Percentiles rank a stretch among this genome's conserved stretches.
phyloP scores from a whole-genome alignment of 225 moss, liverwort and hornwort species.

The Pseudisothecium myosuroides region DNA sequence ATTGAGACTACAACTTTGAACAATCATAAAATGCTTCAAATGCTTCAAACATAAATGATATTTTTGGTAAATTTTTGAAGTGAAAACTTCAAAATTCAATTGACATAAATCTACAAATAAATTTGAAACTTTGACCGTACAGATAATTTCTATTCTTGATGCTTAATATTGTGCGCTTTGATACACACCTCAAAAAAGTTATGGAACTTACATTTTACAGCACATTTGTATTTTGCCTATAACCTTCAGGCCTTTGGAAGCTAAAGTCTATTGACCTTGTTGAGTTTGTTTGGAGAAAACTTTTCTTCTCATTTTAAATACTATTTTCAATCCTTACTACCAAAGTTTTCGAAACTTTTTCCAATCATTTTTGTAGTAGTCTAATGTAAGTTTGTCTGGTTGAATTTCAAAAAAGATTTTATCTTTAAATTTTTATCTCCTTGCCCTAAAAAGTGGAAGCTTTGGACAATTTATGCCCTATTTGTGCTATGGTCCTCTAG shows the following conservation, averaged over 20 bases:
- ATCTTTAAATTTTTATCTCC: background rate
- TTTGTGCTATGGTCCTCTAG: accelerated
- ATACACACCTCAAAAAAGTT: background rate
- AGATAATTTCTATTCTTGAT: background rate
- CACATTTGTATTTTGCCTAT: background rate
- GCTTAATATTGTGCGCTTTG: accelerated
- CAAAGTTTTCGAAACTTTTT: background rate
- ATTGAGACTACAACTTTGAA: background rate
- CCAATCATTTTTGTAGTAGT: background rate
- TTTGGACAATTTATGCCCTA: background rate
- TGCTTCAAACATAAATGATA: no score
- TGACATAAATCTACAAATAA: background rate
- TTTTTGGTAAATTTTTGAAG: background rate
- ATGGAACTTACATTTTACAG: background rate
- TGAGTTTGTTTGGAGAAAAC: no score
- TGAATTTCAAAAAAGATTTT: background rate
- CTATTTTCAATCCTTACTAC: accelerated
- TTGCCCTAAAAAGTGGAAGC: accelerated
- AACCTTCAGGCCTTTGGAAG: no score
- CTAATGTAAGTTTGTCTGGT: background rate
- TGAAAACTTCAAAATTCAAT: background rate
- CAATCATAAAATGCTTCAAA: background rate
- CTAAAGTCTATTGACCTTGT: no score
- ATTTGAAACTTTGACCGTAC: background rate
- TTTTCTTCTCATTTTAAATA: background rate